Conservation (phyloP, 169 alveolate genomes). For the Eimeria necatrix region DNA sequence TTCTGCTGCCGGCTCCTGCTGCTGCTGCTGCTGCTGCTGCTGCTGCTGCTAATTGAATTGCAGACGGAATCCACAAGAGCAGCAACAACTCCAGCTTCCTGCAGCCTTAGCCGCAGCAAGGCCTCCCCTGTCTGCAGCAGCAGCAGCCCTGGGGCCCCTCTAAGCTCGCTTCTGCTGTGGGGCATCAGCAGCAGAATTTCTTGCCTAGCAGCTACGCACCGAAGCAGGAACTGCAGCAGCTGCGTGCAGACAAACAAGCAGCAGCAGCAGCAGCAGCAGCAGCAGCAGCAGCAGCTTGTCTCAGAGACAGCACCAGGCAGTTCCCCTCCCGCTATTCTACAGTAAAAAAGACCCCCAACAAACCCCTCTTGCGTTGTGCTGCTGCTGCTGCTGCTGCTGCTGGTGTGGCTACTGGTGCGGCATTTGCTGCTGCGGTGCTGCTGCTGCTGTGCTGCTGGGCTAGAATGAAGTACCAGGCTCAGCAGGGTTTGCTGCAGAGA, state of each 20-base stretch:
- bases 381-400: not conserved
- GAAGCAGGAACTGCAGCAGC: slow-evolving; percentile 67
- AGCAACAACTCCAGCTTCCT: slow-evolving; percentile 57
- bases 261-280: not conserved
- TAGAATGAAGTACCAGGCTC: slow-evolving; percentile 68
- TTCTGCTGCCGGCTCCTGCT: slow-evolving; percentile 63
- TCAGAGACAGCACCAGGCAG: not conserved
- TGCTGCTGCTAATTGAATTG: slow-evolving; percentile 19
- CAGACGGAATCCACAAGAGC: slow-evolving; percentile 63
- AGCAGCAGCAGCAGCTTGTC: not conserved
- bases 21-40: slow-evolving; percentile 36
- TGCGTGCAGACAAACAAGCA: slow-evolving; percentile 15
- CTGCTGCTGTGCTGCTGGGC: no score
- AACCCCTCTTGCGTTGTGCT: no score
- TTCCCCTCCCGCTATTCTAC: not conserved
- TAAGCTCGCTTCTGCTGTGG: not conserved
- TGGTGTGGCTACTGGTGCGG: not conserved
- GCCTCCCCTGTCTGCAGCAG: slow-evolving; percentile 59
- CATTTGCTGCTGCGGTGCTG: not conserved
- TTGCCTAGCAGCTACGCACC: slow-evolving; percentile 55
- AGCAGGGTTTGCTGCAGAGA: slow-evolving; percentile 57
- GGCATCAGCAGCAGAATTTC: slow-evolving; percentile 37
- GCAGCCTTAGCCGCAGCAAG: slow-evolving; percentile 19
- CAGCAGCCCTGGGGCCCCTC: slow-evolving; percentile 13
- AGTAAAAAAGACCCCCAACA: not conserved